Evolutionary conservation across 257 asterid species (phyloP).

Genomic region (Thymus mandschuricus): DNA sequence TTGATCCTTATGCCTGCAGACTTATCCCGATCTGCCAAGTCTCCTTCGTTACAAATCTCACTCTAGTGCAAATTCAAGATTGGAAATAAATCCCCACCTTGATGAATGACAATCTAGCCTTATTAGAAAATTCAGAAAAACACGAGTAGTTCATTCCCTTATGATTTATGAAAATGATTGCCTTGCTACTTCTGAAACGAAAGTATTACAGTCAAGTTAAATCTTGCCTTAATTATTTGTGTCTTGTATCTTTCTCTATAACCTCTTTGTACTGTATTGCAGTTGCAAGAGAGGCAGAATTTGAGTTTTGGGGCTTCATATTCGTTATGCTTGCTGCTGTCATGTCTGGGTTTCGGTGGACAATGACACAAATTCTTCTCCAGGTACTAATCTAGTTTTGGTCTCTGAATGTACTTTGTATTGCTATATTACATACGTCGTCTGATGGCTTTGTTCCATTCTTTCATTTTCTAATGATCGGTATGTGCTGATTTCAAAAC

Average conservation of each 20-base stretch:
- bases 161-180: background rate
- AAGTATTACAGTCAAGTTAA: background rate
- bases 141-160: no score
- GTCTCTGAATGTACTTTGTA: conserved; percentile 19
- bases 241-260: conserved; percentile 11
- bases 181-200: background rate
- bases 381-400: conserved; percentile 58
- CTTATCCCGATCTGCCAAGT: conserved; percentile 6
- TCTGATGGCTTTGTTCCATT: conserved; percentile 42
- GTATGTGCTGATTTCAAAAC: conserved; percentile 48
- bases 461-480: conserved; percentile 37
- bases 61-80: background rate
- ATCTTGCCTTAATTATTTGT: conserved; percentile 16
- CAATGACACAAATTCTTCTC: conserved; percentile 99
- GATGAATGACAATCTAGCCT: no score
- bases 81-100: background rate
- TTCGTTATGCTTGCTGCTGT: conserved; percentile 98
- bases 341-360: conserved; percentile 99
- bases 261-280: conserved; percentile 41
- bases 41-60: background rate
- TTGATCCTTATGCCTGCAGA: conserved; percentile 8
- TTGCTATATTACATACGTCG: conserved; percentile 16
- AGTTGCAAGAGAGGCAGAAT: conserved; percentile 96
- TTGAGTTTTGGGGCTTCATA: conserved; percentile 95
- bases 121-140: no score